Percentiles rank a stretch among this genome's conserved stretches.
These are phyloP conservation scores for Volvariella surrecta DNA, from an alignment of 1,284 basidiomycete genomes.

Conservation along the genomic window DNA sequence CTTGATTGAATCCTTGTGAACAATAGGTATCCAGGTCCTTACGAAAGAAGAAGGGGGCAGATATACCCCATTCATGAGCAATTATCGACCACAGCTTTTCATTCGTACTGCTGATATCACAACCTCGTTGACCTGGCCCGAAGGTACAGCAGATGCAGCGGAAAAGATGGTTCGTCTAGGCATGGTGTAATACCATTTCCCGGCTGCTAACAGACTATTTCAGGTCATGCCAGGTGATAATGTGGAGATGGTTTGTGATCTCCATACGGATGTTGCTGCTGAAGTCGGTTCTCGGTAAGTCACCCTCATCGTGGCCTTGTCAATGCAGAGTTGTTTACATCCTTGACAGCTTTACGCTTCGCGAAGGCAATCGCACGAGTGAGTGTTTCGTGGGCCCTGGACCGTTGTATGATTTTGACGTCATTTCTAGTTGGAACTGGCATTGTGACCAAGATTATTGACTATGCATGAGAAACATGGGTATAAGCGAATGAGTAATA, in stretches of 20 bases:
- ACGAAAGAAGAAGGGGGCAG: constrained; percentile 99
- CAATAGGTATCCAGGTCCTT: constrained; percentile 48
- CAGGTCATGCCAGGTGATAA: constrained; percentile 99
- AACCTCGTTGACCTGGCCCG: constrained; percentile 80
- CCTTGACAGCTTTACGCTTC: constrained; percentile 83
- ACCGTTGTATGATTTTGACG: constrained; percentile 4
- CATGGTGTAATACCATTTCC: neutral
- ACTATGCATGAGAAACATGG: constrained; percentile 21
- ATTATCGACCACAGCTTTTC: constrained; percentile 97
- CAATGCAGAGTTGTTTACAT: constrained; percentile 2
- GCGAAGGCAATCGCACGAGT: constrained; percentile 94
- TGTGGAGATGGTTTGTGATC: constrained; percentile 85
- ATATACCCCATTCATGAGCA: constrained; percentile 94
- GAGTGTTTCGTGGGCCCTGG: constrained; percentile 23
- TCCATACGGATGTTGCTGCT: constrained; percentile 86
- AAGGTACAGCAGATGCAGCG: constrained; percentile 64
- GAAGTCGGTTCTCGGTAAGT: constrained; percentile 82
- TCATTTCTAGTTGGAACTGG: constrained; percentile 72
- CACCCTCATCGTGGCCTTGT: neutral
- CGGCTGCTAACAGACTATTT: constrained; percentile 8
- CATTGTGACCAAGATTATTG: constrained; percentile 79
- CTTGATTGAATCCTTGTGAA: neutral
- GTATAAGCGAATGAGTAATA: constrained; percentile 6
- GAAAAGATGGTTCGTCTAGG: constrained; percentile 66
- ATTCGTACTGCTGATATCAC: constrained; percentile 96